Evolutionary conservation across 495 filamentous ascomycete genomes (phyloP), one percentile per base, ranked within the genome.

Genomic region (Hypoxylon cercidicola): DNA sequence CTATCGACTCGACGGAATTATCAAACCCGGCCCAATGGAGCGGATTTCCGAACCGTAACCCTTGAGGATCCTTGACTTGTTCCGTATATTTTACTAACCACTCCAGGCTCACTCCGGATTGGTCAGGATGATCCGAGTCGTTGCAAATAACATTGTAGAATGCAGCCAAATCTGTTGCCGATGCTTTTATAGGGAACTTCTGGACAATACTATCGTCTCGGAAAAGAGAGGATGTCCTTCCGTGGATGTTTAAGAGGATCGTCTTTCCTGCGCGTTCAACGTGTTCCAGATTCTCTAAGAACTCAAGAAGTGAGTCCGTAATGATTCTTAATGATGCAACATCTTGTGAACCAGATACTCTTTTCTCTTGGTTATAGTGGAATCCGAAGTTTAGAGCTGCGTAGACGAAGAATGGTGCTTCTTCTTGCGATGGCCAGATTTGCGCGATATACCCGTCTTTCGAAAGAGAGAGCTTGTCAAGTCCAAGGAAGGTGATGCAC

Each of bases 361-460:
- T 54, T 21, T 30, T 15, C 56, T 66, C 47, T 2, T 60, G 20
- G 16, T 44, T 50, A 16, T 51, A 65, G 50, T 76, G 75, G 4
- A 65, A 52, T n/a, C 74, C 75, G 55, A 76, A 78, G 45, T 76
- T 52, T 1, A 55, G 44, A n/a, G 71, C 73, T 19, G 68, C 67
- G 30, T 79, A 79, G 13, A 69, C 48, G 18, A 74, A 63, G 16
- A 79, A 60, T 0, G 69, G 60, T 9, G 68, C 67, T 35, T 61
- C 55, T n/a, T 72, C 41, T 9, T 59, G 39, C 1, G 51, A 44
- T 12, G 41, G 23, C 49, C 74, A 61, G 41, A 77, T 70, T 2
- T 73, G 66, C 6, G 57, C 32, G 13, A 64, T 50, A 23, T 37
- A 6, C 9, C 66, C 51, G 4, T 60, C 51, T 32, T 51, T 20